Evolutionary conservation across 2,329 filamentous ascomycete genomes (phyloP), one percentile per base, ranked within the genome.

Genomic region (Sclerotiophoma versabilis): DNA sequence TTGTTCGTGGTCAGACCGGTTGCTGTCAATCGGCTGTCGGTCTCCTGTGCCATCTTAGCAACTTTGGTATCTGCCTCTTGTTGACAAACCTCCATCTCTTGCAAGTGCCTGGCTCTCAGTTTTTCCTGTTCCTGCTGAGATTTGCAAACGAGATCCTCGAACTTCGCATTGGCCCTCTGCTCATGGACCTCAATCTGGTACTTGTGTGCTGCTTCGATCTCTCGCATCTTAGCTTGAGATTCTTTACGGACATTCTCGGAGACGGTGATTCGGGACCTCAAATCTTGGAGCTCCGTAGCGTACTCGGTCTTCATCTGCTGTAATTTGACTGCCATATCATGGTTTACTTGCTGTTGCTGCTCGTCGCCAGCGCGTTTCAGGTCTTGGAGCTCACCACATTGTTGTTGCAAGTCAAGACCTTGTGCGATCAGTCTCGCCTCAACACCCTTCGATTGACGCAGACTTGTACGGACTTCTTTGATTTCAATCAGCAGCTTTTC

Each of bases 131-230:
- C 22, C 6, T n/a, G 30, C 2, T 39, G n/a, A 29, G 46, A 20
- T 8, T 51, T n/a, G 12, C 50, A 19, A 10, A n/a, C 50, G 9
- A 54, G 50, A 3, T 14, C 2, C 2, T 57, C 29, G 25, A 54
- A 43, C 37, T 56, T 62, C 4, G 57, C 38, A 5, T 57, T 41
- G 11, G 26, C 34, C 7, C 52, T 27, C 26, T 63, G 52, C 30
- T 56, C 45, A 33, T 68, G 61, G 5, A 30, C 42, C 7, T 63
- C 50, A 6, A 69, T 29, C 27, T 65, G 61, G 8, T 46, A 43
- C 7, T 47, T 34, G n/a, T 58, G 49, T 20, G 63, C 53, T 17
- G 45, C 43, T 25, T 65, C 49, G n/a, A 54, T 38, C 3, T 55
- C 53, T 12, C 42, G 50, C 11, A 44, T 17, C 20, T 54, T 60